Conservation (phyloP, 176 grass and related monocot genomes). For the Eragrostis nindensis region DNA sequence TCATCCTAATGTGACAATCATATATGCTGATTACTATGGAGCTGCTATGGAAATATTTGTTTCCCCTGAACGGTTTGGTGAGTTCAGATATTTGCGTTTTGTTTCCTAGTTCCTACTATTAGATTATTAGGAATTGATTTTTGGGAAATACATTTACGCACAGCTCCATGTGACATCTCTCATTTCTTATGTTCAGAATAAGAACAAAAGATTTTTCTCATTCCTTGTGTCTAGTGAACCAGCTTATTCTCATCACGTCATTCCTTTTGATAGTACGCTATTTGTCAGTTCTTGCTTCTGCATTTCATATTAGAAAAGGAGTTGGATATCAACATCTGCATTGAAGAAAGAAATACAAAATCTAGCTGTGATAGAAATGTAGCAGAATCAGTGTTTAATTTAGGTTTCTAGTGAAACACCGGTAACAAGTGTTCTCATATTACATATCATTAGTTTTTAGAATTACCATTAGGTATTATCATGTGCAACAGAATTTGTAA, state of each 20-base stretch:
- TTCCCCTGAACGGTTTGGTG: constrained; percentile 67
- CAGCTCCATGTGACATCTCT: neutral
- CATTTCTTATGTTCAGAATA: neutral
- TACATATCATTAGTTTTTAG: neutral
- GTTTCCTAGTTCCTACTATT: neutral
- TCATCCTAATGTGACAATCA: constrained; percentile 59
- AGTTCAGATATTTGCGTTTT: constrained; percentile 30
- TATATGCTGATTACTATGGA: constrained; percentile 81
- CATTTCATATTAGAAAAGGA: constrained; percentile 1
- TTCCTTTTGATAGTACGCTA: neutral
- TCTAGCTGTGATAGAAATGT: neutral
- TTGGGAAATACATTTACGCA: neutral
- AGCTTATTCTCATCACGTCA: neutral
- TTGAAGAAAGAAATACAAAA: neutral
- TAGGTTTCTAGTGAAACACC: neutral
- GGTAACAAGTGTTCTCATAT: neutral
- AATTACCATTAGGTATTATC: neutral
- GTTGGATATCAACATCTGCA: neutral
- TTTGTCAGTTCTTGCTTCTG: neutral
- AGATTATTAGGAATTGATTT: constrained; percentile 23
- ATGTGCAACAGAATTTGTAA: neutral
- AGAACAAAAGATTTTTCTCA: neutral
- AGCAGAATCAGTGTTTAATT: neutral
- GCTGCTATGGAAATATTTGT: constrained; percentile 69
- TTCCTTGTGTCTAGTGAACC: neutral